Evolutionary conservation across 2,329 filamentous ascomycete species (phyloP), one percentile per base, ranked within the genome.

Genomic region (Alternaria angustiovoidea): DNA sequence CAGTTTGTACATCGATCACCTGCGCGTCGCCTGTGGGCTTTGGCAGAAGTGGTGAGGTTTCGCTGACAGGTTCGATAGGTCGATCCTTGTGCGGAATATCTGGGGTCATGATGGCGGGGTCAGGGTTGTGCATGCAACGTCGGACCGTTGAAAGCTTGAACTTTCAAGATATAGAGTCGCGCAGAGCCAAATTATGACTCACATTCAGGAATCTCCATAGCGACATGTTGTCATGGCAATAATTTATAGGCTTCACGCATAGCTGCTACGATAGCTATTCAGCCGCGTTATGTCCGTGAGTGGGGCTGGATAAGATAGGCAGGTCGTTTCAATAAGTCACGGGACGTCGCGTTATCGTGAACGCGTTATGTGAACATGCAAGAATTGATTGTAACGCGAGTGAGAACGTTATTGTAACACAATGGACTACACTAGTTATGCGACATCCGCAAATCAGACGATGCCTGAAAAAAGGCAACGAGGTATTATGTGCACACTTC

Each of bases 21-120:
- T 59, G 58, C 11, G 66, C 47, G 11, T 59, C 43, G 26, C 16
- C 51, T 57, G 48, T 51, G 41, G 32, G 59, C 63, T 43, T 77
- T 69, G 7, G 73, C 38, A 85, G 78, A 56, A 85, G 74, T 47
- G 82, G 82, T 59, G 82, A 82, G 11, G 76, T 82, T 69, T 85
- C 83, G 43, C 28, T 46, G 32, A 24, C n/a, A 43, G 41, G 18
- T 9, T 22, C 12, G 46, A 36, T 8, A 48, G 18, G 18, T 42
- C 46, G 44, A 16, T 41, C 47, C 26, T 51, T 43, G 42, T 5
- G 42, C 43, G 36, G 42, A n/a, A 14, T 28, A 30, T 53, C 51
- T 14, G 53, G 42, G 14, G 54, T 39, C 59, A 61, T 61, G 18
- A 54, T 43, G 52, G 57, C 49, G 49, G 32, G 34, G 34, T 38